Evolutionary conservation across 305 asterid genomes (phyloP).

Genomic region (Fraxinus floribunda): DNA sequence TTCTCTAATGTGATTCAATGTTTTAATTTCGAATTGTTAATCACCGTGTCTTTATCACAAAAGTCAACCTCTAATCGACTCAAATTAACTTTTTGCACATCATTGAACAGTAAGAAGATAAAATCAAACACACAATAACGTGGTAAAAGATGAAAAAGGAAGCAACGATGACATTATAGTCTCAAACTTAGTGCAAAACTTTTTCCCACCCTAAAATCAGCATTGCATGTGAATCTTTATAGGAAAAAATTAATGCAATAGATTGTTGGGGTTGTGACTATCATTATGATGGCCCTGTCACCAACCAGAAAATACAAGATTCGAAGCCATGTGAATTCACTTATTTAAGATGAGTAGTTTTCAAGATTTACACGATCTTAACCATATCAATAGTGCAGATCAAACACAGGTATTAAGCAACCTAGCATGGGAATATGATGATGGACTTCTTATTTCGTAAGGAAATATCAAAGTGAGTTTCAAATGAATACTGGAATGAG

Average conservation of each 20-base stretch:
- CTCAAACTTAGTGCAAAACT: neutral
- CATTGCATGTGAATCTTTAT: neutral
- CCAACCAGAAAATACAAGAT: neutral
- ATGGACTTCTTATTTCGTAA: neutral
- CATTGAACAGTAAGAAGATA: neutral
- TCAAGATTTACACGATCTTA: neutral
- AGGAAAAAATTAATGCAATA: neutral
- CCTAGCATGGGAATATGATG: neutral
- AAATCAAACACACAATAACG: no score
- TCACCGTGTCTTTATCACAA: neutral
- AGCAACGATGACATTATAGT: no score
- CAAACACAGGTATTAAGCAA: neutral
- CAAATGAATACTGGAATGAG: neutral
- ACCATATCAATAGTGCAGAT: neutral
- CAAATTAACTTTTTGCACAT: neutral
- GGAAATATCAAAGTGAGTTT: neutral
- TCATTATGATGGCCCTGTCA: neutral
- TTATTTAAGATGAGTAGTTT: neutral
- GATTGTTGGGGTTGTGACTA: neutral
- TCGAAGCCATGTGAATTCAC: neutral
- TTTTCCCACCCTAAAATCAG: neutral
- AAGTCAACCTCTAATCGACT: neutral
- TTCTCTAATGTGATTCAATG: neutral
- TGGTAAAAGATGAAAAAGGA: no score
- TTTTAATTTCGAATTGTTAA: no score